Evolutionary conservation across 805 yeast genomes (phyloP).

Genomic region (Wickerhamomyces alni): DNA sequence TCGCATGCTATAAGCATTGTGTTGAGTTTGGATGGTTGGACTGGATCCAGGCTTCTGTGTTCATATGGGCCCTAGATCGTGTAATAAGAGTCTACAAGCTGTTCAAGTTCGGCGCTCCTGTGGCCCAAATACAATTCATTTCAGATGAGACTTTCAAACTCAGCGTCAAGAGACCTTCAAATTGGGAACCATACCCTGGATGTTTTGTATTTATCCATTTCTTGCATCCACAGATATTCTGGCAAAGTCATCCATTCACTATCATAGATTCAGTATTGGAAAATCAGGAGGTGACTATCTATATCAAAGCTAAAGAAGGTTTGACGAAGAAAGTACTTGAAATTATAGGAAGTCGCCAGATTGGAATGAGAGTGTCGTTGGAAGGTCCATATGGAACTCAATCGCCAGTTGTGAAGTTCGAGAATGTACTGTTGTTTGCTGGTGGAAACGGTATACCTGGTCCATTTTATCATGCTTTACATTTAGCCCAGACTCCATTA

Average conservation of each 20-base stretch:
- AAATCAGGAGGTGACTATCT: slow-evolving; percentile 34
- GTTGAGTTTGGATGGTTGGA: slow-evolving; percentile 45
- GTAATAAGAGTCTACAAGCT: slow-evolving; percentile 37
- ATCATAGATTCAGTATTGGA: slow-evolving; percentile 35
- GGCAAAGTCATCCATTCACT: slow-evolving; percentile 76
- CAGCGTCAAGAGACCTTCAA: slow-evolving; percentile 32
- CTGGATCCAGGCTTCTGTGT: slow-evolving; percentile 36
- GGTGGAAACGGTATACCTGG: slow-evolving; percentile 52
- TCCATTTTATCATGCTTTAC: slow-evolving; percentile 35
- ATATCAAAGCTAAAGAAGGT: slow-evolving; percentile 50
- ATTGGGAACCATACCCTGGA: slow-evolving; percentile 50
- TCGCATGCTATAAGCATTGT: slow-evolving; percentile 56
- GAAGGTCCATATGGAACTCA: slow-evolving; percentile 60
- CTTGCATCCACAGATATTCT: slow-evolving; percentile 42
- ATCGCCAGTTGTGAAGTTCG: slow-evolving; percentile 32
- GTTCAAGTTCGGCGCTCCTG: slow-evolving; percentile 15
- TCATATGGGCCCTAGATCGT: slow-evolving; percentile 34
- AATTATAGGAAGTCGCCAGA: slow-evolving; percentile 15
- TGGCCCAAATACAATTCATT: slow-evolving; percentile 16
- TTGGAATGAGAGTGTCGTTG: slow-evolving; percentile 33
- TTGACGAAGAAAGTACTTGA: slow-evolving; percentile 34
- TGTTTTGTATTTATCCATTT: slow-evolving; percentile 52
- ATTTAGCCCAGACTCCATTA: slow-evolving; percentile 18
- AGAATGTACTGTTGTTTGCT: slow-evolving; percentile 36
- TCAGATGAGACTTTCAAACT: slow-evolving; percentile 44